Conservation (phyloP, 2,329 filamentous ascomycete species). For the Verticillium nonalfalfae region DNA sequence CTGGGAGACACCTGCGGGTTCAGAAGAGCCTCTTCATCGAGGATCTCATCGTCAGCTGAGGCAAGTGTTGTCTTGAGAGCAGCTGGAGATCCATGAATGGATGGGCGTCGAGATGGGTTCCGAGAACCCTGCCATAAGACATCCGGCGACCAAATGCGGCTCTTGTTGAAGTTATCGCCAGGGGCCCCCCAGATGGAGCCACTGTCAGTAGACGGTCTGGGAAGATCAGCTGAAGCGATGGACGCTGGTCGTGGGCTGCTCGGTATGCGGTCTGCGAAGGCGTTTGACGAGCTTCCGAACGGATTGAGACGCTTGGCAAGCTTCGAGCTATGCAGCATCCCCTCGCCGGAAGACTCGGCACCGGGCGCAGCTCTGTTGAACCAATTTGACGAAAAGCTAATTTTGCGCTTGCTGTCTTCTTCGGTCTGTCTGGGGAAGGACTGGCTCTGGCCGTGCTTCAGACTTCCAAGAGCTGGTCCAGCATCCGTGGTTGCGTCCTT, state of each 20-base stretch:
- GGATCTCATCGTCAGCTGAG: constrained; percentile 58
- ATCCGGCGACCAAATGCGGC: constrained; percentile 60
- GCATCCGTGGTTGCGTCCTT: constrained; percentile 50
- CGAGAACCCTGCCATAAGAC: constrained; percentile 48
- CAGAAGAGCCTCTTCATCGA: constrained; percentile 50
- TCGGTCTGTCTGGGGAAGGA: constrained; percentile 63
- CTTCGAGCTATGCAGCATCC: constrained; percentile 12
- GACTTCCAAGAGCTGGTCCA: constrained; percentile 59
- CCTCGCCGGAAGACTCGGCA: constrained; percentile 30
- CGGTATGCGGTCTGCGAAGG: constrained; percentile 48
- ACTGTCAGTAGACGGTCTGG: constrained; percentile 73
- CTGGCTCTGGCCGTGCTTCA: constrained; percentile 69
- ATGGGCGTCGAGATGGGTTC: constrained; percentile 73
- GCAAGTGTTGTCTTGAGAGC: constrained; percentile 54
- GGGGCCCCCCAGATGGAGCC: constrained; percentile 65
- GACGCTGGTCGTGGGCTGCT: constrained; percentile 61
- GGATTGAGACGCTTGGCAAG: constrained; percentile 38
- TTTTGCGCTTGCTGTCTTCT: constrained; percentile 49
- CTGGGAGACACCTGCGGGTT: constrained; percentile 47
- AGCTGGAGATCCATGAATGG: constrained; percentile 69
- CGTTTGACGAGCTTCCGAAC: constrained; percentile 41
- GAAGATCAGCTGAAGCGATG: constrained; percentile 63
- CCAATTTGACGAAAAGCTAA: constrained; percentile 52
- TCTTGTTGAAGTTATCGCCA: constrained; percentile 34
- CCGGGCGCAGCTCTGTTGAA: constrained; percentile 48